These are phyloP conservation scores for Nakataea oryzae DNA, from an alignment of 2,329 filamentous ascomycete genomes.

Conservation along the genomic window DNA sequence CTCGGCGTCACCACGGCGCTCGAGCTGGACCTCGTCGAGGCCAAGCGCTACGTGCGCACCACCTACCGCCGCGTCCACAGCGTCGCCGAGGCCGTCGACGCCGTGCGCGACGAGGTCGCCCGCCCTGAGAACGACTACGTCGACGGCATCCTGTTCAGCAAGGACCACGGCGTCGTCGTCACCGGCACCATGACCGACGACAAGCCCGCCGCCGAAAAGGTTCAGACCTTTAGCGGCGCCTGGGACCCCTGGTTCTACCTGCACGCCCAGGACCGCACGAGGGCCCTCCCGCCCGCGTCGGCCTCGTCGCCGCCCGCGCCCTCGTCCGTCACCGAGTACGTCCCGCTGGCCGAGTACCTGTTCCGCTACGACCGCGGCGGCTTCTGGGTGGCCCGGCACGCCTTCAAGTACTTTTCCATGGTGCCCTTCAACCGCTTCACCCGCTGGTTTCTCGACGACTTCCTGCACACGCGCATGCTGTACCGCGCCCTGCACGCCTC, in stretches of 20 bases:
- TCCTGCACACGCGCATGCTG: constrained; percentile 63
- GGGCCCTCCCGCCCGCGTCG: constrained; percentile 14
- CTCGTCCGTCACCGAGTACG: constrained; percentile 34
- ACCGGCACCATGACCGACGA: constrained; percentile 51
- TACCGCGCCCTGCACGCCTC: constrained; percentile 62
- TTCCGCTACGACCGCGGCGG: constrained; percentile 68
- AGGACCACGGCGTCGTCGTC: constrained; percentile 54
- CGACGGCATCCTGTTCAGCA: constrained; percentile 59
- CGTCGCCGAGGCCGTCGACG: constrained; percentile 33
- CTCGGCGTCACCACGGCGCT: constrained; percentile 58
- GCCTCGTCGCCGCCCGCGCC: constrained; percentile 15
- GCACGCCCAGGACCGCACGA: constrained; percentile 45
- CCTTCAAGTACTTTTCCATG: constrained; percentile 55
- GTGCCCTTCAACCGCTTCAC: constrained; percentile 56
- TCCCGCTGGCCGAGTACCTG: constrained; percentile 62
- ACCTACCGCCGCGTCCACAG: constrained; percentile 47
- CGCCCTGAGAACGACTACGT: constrained; percentile 52
- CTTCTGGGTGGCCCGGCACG: constrained; percentile 61
- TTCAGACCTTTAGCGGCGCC: constrained; percentile 45
- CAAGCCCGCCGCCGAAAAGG: constrained; percentile 22
- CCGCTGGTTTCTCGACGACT: constrained; percentile 61
- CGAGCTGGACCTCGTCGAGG: constrained; percentile 51
- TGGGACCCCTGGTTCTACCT: constrained; percentile 70
- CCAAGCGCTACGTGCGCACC: constrained; percentile 50
- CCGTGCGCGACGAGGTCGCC: constrained; percentile 35